These are phyloP conservation scores for Kluyveromyces marxianus DNA, from an alignment of 1,139 yeast genomes.

Conservation along the genomic window DNA sequence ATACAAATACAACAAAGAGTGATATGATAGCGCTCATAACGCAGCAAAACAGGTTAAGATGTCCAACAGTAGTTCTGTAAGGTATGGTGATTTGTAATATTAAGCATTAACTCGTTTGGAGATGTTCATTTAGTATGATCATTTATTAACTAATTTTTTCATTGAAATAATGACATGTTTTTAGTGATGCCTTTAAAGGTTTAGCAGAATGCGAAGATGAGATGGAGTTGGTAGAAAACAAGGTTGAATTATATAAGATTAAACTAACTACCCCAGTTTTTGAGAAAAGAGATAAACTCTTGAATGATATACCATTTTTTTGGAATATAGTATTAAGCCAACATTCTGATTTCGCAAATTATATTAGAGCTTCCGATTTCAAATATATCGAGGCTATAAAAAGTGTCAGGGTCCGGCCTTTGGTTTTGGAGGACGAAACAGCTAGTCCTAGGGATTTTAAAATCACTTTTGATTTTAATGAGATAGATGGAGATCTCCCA, in stretches of 20 bases:
- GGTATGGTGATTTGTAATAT: too few relatives aligned
- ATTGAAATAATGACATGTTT: too few relatives aligned
- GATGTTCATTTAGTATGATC: too few relatives aligned
- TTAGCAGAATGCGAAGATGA: conserved; percentile 51
- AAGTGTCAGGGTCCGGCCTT: conserved; percentile 48
- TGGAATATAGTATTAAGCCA: conserved; percentile 75
- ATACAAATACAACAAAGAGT: too few relatives aligned
- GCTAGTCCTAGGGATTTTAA: conserved; percentile 39
- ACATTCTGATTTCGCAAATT: conserved; percentile 70
- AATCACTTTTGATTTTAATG: conserved; percentile 47
- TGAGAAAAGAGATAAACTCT: conserved; percentile 39
- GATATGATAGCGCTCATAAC: too few relatives aligned
- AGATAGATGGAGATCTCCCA: conserved; percentile 35
- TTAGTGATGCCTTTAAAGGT: conserved; percentile 26
- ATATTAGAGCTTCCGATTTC: conserved; percentile 57
- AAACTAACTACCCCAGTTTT: conserved; percentile 45
- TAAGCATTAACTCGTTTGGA: too few relatives aligned
- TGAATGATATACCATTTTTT: conserved; percentile 50
- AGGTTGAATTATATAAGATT: conserved; percentile 44
- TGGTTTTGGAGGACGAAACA: conserved; percentile 11
- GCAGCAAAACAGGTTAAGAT: too few relatives aligned
- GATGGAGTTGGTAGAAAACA: conserved; percentile 49
- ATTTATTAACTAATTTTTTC: too few relatives aligned
- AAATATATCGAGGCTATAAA: conserved; percentile 54
- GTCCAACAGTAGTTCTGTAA: too few relatives aligned